Conservation (phyloP, 2,329 filamentous ascomycete species). For the Didymellaceae sp. region DNA sequence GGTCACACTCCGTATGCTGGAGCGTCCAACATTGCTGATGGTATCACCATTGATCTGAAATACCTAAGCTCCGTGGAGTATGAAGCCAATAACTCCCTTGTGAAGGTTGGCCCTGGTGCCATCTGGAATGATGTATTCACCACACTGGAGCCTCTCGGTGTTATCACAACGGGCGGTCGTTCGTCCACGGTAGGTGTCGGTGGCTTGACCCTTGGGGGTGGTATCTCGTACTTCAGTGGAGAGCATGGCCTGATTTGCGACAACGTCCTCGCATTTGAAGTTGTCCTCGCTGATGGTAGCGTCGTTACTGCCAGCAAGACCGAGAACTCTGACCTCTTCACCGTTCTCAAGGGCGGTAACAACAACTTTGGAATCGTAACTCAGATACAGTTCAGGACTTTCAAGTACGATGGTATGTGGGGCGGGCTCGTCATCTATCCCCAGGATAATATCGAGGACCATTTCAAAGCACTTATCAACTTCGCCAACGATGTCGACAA, state of each 20-base stretch:
- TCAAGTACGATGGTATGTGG: conserved; percentile 39
- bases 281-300: conserved; percentile 43
- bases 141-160: conserved; percentile 29
- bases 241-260: conserved; percentile 41
- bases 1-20: conserved; percentile 35
- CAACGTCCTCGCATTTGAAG: conserved; percentile 40
- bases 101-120: conserved; percentile 33
- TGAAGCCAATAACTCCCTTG: conserved; percentile 21
- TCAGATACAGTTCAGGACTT: conserved; percentile 31
- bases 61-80: conserved; percentile 28
- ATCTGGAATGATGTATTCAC: conserved; percentile 36
- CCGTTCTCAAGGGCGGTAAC: conserved; percentile 42
- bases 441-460: conserved; percentile 21
- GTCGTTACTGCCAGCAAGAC: conserved; percentile 31
- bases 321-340: conserved; percentile 37
- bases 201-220: conserved; percentile 36
- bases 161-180: conserved; percentile 34
- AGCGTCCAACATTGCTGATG: conserved; percentile 36
- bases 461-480: conserved; percentile 32
- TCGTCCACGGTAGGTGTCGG: conserved; percentile 34
- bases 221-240: conserved; percentile 39
- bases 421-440: conserved; percentile 42
- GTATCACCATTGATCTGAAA: conserved; percentile 37
- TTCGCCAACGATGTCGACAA: conserved; percentile 28
- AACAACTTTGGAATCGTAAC: conserved; percentile 49